Conservation (phyloP, 2,329 filamentous ascomycete genomes). For the Ophiostoma ulmi region DNA sequence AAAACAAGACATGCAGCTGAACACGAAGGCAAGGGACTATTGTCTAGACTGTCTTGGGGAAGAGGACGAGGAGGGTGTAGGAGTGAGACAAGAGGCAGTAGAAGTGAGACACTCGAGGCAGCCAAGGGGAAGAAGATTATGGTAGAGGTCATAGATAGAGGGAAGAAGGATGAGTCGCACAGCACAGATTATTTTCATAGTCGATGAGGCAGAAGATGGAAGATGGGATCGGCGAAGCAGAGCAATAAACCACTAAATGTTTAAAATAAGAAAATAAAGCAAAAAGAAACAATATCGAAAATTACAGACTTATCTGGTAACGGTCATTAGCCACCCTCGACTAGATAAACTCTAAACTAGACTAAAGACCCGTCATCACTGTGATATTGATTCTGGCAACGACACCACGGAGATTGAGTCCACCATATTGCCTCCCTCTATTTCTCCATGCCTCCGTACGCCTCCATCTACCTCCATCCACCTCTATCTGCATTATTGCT, state of each 20-base stretch:
- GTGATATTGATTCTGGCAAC: not conserved
- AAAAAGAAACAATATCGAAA: not conserved
- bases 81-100: not conserved
- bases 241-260: not conserved
- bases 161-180: not conserved
- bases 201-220: not conserved
- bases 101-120: slow-evolving; percentile 9
- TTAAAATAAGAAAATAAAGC: not conserved
- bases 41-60: slow-evolving; percentile 8
- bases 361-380: not conserved
- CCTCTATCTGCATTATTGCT: not conserved
- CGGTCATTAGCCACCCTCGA: not conserved
- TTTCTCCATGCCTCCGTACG: not conserved
- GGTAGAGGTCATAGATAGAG: not conserved
- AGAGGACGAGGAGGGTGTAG: not conserved
- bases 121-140: not conserved
- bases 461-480: not conserved
- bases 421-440: not conserved
- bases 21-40: slow-evolving; percentile 9
- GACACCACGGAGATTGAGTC: not conserved
- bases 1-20: slow-evolving; percentile 10
- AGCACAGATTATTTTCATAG: not conserved
- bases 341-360: not conserved
- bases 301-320: not conserved
- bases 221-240: not conserved